These are phyloP conservation scores for Simmondsia chinensis DNA, from an alignment of 148 eudicot genomes.

Conservation along the genomic window DNA sequence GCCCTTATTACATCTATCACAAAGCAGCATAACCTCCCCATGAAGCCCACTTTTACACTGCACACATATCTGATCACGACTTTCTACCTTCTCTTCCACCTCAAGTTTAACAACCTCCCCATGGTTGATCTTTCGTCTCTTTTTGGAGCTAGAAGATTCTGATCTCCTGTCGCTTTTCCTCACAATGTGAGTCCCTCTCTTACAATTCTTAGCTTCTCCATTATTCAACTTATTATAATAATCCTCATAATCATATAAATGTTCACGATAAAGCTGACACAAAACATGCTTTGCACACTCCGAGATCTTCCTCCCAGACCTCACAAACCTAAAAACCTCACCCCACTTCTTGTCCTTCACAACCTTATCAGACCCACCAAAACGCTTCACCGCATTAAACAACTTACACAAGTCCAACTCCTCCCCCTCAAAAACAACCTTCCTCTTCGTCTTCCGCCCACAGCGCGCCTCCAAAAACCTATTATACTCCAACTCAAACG, in stretches of 20 bases:
- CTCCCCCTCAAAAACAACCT: conserved; percentile 86
- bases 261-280: conserved; percentile 66
- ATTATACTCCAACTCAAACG: conserved; percentile 80
- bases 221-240: conserved; percentile 51
- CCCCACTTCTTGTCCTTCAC: conserved; percentile 91
- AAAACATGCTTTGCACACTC: conserved; percentile 89
- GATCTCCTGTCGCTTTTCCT: conserved; percentile 29
- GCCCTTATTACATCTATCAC: conserved; percentile 97
- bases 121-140: conserved; percentile 47
- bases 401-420: conserved; percentile 88
- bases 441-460: conserved; percentile 60
- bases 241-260: conserved; percentile 84
- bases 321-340: conserved; percentile 68
- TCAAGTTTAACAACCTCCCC: conserved; percentile 44
- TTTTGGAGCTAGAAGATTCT: conserved; percentile 37
- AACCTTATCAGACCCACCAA: conserved; percentile 88
- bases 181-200: conserved; percentile 25
- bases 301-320: conserved; percentile 51
- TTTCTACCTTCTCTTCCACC: conserved; percentile 39
- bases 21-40: conserved; percentile 92
- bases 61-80: conserved; percentile 80
- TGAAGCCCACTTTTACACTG: conserved; percentile 95
- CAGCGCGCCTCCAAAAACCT: conserved; percentile 73
- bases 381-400: conserved; percentile 87
- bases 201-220: conserved; percentile 33